These are phyloP conservation scores for Arabidopsis arenosa DNA, from an alignment of 345 rosid genomes.

Conservation along the genomic window DNA sequence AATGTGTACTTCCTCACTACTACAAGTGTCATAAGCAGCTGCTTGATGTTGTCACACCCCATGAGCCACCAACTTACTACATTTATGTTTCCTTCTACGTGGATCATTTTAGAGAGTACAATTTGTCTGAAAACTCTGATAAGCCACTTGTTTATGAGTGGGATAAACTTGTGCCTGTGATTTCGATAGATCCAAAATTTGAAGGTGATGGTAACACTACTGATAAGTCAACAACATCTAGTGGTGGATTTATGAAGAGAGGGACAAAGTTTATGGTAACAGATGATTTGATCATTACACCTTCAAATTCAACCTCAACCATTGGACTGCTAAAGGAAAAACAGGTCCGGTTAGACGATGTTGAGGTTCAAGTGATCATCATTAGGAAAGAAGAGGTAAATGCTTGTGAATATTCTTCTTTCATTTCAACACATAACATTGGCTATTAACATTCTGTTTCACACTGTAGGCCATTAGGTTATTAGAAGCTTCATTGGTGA, in stretches of 20 bases:
- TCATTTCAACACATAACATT: background rate
- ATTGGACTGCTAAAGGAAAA: background rate
- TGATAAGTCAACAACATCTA: background rate
- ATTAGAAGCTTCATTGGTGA: constrained; percentile 12
- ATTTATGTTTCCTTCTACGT: background rate
- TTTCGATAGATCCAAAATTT: background rate
- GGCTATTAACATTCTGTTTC: background rate
- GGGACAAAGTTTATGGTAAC: constrained; percentile 12
- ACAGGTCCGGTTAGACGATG: background rate
- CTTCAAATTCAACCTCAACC: background rate
- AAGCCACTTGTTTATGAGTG: background rate
- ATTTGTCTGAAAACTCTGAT: background rate
- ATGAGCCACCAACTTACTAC: constrained; percentile 12
- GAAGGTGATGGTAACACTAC: background rate
- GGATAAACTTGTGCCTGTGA: constrained; percentile 1
- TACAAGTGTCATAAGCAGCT: constrained; percentile 6
- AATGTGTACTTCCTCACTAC: constrained; percentile 6
- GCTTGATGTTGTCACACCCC: background rate
- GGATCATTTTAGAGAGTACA: background rate
- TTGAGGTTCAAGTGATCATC: background rate
- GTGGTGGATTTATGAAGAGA: constrained; percentile 6
- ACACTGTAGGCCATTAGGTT: background rate
- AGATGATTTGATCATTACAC: constrained; percentile 1
- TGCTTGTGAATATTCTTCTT: background rate
- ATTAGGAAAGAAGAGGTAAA: constrained; percentile 6